Evolutionary conservation across 345 rosid species (phyloP).

Genomic region (Salix arbutifolia): DNA sequence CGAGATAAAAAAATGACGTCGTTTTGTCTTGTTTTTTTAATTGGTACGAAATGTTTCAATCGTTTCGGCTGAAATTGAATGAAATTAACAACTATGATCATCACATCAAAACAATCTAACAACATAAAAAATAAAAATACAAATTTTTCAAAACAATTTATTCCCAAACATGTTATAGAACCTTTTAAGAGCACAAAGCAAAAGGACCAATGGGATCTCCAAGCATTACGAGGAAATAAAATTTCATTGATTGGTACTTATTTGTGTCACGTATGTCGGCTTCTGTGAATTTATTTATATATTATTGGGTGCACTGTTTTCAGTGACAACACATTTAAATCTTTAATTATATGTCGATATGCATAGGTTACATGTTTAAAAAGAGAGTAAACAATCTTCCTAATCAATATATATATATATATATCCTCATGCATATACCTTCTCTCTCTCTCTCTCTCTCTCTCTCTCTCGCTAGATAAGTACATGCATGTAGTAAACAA

Average conservation of each 20-base stretch:
- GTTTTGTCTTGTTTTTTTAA: no score
- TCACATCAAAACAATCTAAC: no score
- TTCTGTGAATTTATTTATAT: neutral
- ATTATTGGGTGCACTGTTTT: neutral
- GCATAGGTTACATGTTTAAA: neutral
- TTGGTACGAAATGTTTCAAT: no score
- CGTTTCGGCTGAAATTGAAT: accelerated
- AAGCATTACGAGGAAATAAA: neutral
- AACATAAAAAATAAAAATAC: no score
- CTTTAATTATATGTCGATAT: neutral
- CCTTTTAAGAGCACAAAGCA: neutral
- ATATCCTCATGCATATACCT: neutral
- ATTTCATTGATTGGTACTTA: neutral
- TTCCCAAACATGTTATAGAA: no score
- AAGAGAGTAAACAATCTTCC: neutral
- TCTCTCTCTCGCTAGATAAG: no score
- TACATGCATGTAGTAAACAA: neutral
- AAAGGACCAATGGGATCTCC: neutral
- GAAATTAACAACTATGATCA: no score
- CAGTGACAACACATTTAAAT: neutral
- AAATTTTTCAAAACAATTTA: no score
- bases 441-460: neutral
- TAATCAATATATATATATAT: neutral
- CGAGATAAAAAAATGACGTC: no score
- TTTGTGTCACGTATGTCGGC: neutral